Evolutionary conservation across 805 yeast genomes (phyloP), one percentile per base, ranked within the genome.

Genomic region (Lipomyces kockii): DNA sequence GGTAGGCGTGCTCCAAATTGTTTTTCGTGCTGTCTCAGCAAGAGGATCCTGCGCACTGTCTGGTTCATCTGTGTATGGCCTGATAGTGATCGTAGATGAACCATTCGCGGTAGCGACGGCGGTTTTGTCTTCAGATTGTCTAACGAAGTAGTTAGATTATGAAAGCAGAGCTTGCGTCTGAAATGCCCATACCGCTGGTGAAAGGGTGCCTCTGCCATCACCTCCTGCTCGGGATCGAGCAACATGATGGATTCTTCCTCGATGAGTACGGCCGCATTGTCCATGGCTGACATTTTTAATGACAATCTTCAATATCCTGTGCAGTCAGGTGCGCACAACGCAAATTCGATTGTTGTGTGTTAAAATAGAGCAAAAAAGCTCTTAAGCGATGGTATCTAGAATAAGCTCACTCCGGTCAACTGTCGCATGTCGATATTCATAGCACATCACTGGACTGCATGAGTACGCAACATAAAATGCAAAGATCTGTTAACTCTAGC

Each of bases 41-140:
- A 67, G 53, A 2, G 61, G 58, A 20, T 20, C 65, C 34, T 64
- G 61, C 12, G 60, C 56, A 1, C 61, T 39, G 8, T 60, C 65
- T 14, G 67, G 70, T 34, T 63, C 70, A 32, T 66, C 70, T 6
- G 58, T 65, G 61, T 67, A 67, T 11, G 63, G 63, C 25, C 46
- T 60, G 34, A 61, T 51, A 2, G 52, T 7, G 14, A 56, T 53
- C 25, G 51, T n/a, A 27, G 60, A 20, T 9, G 63, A 57, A 8
- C 66, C 61, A 34, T 43, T 64, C 53, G 54, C 60, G 22, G 60
- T 51, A 12, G 61, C 61, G 25, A 64, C 60, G 2, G 66, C 62
- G 14, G 34, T 27, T 8, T 59, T 60, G 43, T 60, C 66, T 25
- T 56, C 63, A n/a, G 22, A 43, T 20, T 62, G 66, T 63, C 66